Evolutionary conservation across 2,329 filamentous ascomycete genomes (phyloP), one percentile per base, ranked within the genome.

Genomic region (Talaromyces sp.): DNA sequence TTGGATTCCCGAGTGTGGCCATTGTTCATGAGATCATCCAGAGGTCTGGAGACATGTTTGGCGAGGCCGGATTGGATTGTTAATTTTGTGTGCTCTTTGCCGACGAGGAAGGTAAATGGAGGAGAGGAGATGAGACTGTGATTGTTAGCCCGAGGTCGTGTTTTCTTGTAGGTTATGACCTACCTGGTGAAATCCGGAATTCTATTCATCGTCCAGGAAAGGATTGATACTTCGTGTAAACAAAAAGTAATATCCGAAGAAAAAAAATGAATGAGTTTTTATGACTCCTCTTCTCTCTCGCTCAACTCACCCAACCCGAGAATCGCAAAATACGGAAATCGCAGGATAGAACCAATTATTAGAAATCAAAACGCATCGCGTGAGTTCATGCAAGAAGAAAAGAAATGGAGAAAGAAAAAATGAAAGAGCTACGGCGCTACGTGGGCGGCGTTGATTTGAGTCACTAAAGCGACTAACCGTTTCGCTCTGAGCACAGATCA

Each of bases 41-140:
- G 72, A 8, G 78, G 78, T 31, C 77, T 74, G 27, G 80, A 83
- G 68, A 81, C 76, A 72, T 77, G 74, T 49, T 78, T 75, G 36
- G 81, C 78, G 5, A 83, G 74, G 7, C 76, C 78, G 31, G 79
- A 75, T 69, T 83, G 81, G 68, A 83, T 78, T 36, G 77, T 79
- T 67, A 82, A 77, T 65, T 81, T 80, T 56, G 78, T 80, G 69
- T 81, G 79, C 22, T 75, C 72, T 6, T 79, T 77, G 5, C 81
- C 81, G 66, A 83, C 78, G 31, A 81, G 73, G 68, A 83, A 82
- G 54, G 77, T 79, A 66, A 82, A 82, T 19, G 77, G 74, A 40
- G 77, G 75, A 45, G 80, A 82, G 65, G 76, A 75, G 51, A 80
- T 73, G 66, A 81, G 81, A 65, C 79, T 81, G 70, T 72, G 4